A percentile compares a stretch with the other conserved stretches of the same genome.
Conservation (phyloP, 1,284 basidiomycete genomes). For the Inonotus hispidus region DNA sequence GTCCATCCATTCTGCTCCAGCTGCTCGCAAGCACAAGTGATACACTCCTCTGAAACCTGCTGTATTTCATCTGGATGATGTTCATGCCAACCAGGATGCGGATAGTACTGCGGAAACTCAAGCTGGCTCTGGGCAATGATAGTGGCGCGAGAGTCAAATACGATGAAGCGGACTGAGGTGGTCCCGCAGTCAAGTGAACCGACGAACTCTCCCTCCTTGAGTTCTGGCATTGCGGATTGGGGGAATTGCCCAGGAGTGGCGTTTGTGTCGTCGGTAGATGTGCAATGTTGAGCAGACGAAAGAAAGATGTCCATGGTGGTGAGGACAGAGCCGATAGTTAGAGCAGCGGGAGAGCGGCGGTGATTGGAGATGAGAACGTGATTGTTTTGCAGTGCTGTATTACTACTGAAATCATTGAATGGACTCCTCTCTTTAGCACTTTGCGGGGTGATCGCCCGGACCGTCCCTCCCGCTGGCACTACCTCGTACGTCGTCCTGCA, state of each 20-base stretch:
- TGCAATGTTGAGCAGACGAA: not conserved
- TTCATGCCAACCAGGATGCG: constrained; percentile 95
- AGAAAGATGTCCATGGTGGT: not conserved
- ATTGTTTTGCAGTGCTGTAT: not conserved
- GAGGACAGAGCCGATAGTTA: not conserved
- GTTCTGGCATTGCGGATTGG: constrained; percentile 8
- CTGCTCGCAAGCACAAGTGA: constrained; percentile 66
- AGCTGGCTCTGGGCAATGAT: constrained; percentile 85
- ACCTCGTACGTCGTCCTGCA: not conserved
- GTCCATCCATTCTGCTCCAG: constrained; percentile 75
- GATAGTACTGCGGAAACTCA: constrained; percentile 91
- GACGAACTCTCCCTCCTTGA: constrained; percentile 72
- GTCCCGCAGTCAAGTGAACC: constrained; percentile 91
- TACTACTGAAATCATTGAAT: not conserved
- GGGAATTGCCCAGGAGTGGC: not conserved
- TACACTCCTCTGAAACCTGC: constrained; percentile 72
- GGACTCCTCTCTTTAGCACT: not conserved
- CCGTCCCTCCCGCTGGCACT: not conserved
- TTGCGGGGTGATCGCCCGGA: not conserved
- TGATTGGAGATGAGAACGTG: constrained; percentile 1
- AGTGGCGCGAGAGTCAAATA: constrained; percentile 87
- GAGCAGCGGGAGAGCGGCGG: not conserved
- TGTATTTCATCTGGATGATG: constrained; percentile 89
- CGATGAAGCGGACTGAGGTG: constrained; percentile 90
- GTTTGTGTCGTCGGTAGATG: not conserved